phyloP scores from a whole-genome alignment of 805 yeast genomes.

The Saccharomycopsis fermentans region DNA sequence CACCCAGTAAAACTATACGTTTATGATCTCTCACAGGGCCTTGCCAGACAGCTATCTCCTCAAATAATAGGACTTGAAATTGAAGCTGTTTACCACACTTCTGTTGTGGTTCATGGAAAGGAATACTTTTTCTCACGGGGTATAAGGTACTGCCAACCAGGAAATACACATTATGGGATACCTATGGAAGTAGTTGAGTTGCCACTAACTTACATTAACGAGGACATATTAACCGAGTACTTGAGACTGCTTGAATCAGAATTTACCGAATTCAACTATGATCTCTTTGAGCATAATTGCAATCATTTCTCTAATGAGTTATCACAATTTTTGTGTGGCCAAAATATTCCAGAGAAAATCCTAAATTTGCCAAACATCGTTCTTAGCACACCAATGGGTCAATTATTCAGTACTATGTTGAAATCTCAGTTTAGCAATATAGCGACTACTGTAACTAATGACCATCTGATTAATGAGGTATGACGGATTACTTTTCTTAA shows the following conservation, averaged over 20 bases:
- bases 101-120: conserved; percentile 41
- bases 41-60: conserved; percentile 43
- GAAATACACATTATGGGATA: conserved; percentile 46
- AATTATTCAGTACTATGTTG: conserved; percentile 32
- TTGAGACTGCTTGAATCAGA: conserved; percentile 38
- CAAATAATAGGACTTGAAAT: conserved; percentile 41
- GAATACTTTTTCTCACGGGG: conserved; percentile 57
- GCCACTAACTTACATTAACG: conserved; percentile 43
- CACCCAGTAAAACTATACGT: conserved; percentile 44
- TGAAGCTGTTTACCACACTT: conserved; percentile 62
- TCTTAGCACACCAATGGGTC: conserved; percentile 41
- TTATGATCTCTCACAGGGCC: conserved; percentile 53
- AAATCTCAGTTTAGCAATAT: conserved; percentile 18
- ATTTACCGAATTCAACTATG: conserved; percentile 40
- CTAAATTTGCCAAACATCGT: conserved; percentile 43
- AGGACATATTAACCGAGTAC: conserved; percentile 44
- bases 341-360: conserved; percentile 43
- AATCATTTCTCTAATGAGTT: conserved; percentile 55
- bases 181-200: conserved; percentile 44
- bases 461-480: conserved; percentile 2
- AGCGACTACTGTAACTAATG: conserved; percentile 15
- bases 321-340: conserved; percentile 47
- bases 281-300: conserved; percentile 54
- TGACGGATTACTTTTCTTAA: too few relatives aligned
- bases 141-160: conserved; percentile 33